Evolutionary conservation across 2,329 filamentous ascomycete genomes (phyloP), one percentile per base, ranked within the genome.

Genomic region (Exophiala sideris): DNA sequence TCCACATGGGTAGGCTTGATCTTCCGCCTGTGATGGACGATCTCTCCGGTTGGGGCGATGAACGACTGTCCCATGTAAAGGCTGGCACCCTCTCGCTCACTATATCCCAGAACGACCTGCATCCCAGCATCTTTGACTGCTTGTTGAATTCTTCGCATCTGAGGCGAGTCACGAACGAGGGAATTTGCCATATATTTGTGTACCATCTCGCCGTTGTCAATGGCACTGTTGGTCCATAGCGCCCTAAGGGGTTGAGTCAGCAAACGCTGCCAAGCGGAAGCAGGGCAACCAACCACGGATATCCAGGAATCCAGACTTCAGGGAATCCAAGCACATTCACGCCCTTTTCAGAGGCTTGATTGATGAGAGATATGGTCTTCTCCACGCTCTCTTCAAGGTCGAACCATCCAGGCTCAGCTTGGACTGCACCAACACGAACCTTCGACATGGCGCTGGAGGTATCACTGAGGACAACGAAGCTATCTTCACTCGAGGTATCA

Each of bases 351-450:
- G 78, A 77, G 1, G 83, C 83, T 61, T 82, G 76, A 38, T 73
- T 67, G 58, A 86, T 84, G 48, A 85, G 71, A 0, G 67, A 64
- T 60, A 79, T 78, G 7, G 82, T 83, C 64, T 85, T 86, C 1
- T 73, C 65, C 1, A 85, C 77, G 2, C 76, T 73, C 0, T 66
- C 77, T 7, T 76, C 69, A 2, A 86, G 74, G 62, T 86, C 78
- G 6, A 86, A 72, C 82, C 82, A 86, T 1, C 72, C 75, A 0
- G 82, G 81, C 65, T 85, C 9, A 14, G 42, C 29, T 29, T 29
- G 29, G 12, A 42, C 40, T 3, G 40, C 40, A 8, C 40, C 40
- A 11, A 42, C 40, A 12, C 40, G 40, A 18, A 42, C 40, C 18
- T 42, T 42, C 7, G 12, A 12, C 40, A 42, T 42, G 8, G 40